These are phyloP conservation scores for Meira nashicola DNA, from an alignment of 1,284 basidiomycete genomes.

Conservation along the genomic window DNA sequence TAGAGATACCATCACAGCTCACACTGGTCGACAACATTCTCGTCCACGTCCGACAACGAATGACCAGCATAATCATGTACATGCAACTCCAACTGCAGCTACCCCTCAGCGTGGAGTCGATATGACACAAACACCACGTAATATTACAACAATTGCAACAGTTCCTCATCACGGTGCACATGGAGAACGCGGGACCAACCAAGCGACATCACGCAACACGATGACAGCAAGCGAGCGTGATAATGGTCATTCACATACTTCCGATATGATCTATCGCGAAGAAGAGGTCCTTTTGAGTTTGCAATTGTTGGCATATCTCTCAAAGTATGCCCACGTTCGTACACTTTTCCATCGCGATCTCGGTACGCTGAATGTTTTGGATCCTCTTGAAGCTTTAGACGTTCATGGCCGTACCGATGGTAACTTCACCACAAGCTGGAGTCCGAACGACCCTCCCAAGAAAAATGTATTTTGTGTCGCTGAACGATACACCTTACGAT, in stretches of 20 bases:
- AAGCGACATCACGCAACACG: too few relatives aligned
- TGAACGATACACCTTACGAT: slow-evolving; percentile 89
- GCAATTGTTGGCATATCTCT: slow-evolving; percentile 90
- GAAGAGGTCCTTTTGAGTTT: slow-evolving; percentile 87
- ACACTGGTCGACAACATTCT: too few relatives aligned
- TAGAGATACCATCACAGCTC: too few relatives aligned
- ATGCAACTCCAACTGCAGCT: too few relatives aligned
- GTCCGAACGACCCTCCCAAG: slow-evolving; percentile 51
- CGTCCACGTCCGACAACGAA: too few relatives aligned
- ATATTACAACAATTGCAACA: too few relatives aligned
- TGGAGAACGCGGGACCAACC: background rate
- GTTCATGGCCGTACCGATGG: slow-evolving; percentile 18
- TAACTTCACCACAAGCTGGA: slow-evolving; percentile 28
- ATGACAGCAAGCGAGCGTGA: background rate
- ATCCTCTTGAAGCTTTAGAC: slow-evolving; percentile 26
- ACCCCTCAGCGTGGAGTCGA: too few relatives aligned
- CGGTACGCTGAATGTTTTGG: slow-evolving; percentile 27
- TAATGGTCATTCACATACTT: background rate
- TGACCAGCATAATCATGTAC: too few relatives aligned
- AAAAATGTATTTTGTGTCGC: slow-evolving; percentile 78
- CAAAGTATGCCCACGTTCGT: slow-evolving; percentile 97
- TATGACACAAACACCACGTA: slow-evolving; percentile 8
- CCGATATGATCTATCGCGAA: slow-evolving; percentile 66
- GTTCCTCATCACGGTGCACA: background rate
- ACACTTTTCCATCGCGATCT: slow-evolving; percentile 73